Evolutionary conservation across 1,284 basidiomycete genomes (phyloP).

Genomic region (Cystobasidiaceae sp.): DNA sequence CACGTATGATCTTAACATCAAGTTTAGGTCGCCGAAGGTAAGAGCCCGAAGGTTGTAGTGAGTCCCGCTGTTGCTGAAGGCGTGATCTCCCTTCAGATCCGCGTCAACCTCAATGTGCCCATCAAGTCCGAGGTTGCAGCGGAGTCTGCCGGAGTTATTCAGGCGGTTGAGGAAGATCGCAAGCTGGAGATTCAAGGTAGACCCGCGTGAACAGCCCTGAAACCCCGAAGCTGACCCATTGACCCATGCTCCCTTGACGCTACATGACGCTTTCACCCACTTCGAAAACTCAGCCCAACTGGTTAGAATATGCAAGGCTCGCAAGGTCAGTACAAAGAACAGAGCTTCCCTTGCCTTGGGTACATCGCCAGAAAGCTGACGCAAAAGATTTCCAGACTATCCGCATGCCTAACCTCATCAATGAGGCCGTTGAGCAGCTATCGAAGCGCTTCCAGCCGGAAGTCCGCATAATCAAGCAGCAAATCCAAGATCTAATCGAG

Average conservation of each 20-base stretch:
- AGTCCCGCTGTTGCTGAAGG: background rate
- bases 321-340: too few species aligned
- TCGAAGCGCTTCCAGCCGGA: slow-evolving; percentile 81
- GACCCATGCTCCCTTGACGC: too few species aligned
- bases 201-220: too few species aligned
- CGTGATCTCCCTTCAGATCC: too few species aligned
- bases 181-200: slow-evolving; percentile 83
- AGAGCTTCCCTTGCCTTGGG: too few species aligned
- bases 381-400: slow-evolving; percentile 80
- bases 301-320: too few species aligned
- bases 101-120: slow-evolving; percentile 86
- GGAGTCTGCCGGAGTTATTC: slow-evolving; percentile 82
- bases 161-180: slow-evolving; percentile 94
- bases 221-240: too few species aligned
- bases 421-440: slow-evolving; percentile 89
- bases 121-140: slow-evolving; percentile 92
- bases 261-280: too few species aligned
- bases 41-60: background rate
- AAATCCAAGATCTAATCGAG: slow-evolving; percentile 93
- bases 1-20: slow-evolving; percentile 79
- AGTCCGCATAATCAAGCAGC: slow-evolving; percentile 75
- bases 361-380: too few species aligned
- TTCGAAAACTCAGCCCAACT: too few species aligned
- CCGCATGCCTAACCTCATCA: slow-evolving; percentile 89
- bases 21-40: slow-evolving; percentile 93